These are phyloP conservation scores for Penicillium longicatenatum DNA, from an alignment of 495 filamentous ascomycete genomes.

Conservation along the genomic window DNA sequence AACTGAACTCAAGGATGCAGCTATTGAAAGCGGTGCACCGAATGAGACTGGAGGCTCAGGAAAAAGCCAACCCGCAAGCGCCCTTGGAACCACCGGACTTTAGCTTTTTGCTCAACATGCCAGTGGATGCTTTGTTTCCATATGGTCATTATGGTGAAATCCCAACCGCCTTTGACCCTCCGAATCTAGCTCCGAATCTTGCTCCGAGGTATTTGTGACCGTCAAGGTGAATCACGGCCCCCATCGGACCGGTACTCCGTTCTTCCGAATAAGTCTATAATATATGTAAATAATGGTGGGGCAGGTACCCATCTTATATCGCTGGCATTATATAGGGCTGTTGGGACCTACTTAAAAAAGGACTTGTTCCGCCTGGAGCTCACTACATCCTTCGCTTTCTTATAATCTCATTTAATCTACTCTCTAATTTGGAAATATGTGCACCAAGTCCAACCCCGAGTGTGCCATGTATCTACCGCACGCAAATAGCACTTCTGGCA, in stretches of 20 bases:
- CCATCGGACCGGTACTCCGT: not conserved
- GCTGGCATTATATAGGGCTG: too few species aligned
- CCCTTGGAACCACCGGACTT: constrained; percentile 9
- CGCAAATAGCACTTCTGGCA: not conserved
- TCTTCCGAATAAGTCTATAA: not conserved
- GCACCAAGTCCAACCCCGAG: not conserved
- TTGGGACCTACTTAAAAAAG: not conserved
- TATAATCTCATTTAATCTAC: not conserved
- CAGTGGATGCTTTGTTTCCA: constrained; percentile 19
- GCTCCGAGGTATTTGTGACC: not conserved
- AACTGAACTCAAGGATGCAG: constrained; percentile 8
- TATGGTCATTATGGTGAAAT: constrained; percentile 12
- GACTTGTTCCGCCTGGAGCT: not conserved
- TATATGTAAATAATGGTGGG: not conserved
- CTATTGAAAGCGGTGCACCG: constrained; percentile 24
- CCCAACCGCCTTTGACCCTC: not conserved
- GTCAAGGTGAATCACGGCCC: not conserved
- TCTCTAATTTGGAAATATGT: not conserved
- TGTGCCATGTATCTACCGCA: not conserved
- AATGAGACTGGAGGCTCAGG: constrained; percentile 11
- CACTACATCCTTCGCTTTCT: not conserved
- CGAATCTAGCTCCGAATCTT: not conserved
- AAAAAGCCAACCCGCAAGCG: constrained; percentile 1
- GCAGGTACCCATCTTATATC: too few species aligned
- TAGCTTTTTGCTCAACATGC: constrained; percentile 16